Conservation (phyloP, 805 yeast genomes). For the Metschnikowia santaceciliae region DNA sequence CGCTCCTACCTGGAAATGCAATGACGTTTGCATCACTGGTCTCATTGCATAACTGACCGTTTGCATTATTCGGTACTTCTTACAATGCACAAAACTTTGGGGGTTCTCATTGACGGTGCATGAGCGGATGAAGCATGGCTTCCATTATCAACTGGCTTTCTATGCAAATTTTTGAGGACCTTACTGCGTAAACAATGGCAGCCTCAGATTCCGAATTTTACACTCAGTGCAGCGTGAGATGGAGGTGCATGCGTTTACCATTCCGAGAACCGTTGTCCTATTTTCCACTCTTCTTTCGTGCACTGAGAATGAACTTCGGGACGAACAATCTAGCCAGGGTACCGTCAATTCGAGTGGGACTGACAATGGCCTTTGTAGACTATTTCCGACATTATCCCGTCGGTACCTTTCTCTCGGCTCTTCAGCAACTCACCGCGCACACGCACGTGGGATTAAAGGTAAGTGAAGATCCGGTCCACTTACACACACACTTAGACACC, state of each 20-base stretch:
- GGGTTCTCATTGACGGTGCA: background rate
- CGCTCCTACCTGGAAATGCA: background rate
- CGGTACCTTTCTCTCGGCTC: background rate
- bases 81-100: background rate
- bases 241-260: conserved; percentile 1
- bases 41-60: background rate
- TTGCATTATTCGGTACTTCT: background rate
- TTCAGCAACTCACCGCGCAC: background rate
- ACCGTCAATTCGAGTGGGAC: background rate
- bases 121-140: background rate
- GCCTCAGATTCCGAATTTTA: background rate
- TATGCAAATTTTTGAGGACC: background rate
- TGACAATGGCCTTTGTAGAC: background rate
- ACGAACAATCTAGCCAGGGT: background rate
- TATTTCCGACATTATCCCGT: background rate
- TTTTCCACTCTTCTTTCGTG: background rate
- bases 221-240: conserved; percentile 1
- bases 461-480: background rate
- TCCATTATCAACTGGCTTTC: background rate
- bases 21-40: conserved; percentile 4
- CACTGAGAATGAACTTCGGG: background rate
- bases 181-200: background rate
- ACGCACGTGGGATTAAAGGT: background rate
- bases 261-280: background rate
- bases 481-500: background rate